Base-by-base conservation (phyloP, 495 filamentous ascomycete genomes). In the Halenospora varia region DNA sequence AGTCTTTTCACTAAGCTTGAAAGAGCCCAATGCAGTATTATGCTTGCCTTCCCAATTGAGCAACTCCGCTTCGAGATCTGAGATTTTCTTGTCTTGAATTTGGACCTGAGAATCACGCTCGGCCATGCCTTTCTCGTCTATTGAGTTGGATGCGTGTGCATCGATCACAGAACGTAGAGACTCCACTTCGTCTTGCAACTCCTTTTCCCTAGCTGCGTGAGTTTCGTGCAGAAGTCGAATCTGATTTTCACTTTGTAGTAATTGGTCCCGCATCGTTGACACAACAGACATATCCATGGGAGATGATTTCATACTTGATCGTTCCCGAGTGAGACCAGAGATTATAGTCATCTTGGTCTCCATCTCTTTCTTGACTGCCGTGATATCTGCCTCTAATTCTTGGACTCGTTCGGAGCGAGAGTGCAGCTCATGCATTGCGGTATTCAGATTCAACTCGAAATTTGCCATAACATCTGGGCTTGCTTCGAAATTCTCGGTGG, bases 261-360 rank as follows among this genome's bases (percentile, higher is more conserved):
- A 77, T 68, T 97, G 90, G 48, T 93, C 90, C 49, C 89, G 86
- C 73, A 98, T 82, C 13, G 84, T 84, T 15, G 88, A 83, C n/a
- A 97, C 88, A 50, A 96, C 83, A 4, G 89, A 91, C 72, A 96
- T 95, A 64, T 98, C 94, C 69, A 97, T 87, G 13, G 92, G 89
- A 10, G 90, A 88, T 2, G 84, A 83, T 67, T 91, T 90, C 73
- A 96, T 82, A 69, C 89, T 92, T 2, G 90, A 90, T 63, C 94
- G 80, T 68, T 98, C 94, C 41, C 92, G 83, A 17, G 95, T 95
- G 29, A 98, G 80, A 4, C 94, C 94, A 17, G 91, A 89, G 57
- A 98, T 97, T 64, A 98, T 92, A 20, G 87, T 87, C 73, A 88
- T 88, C 79, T 97, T 97, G 54, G 80, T 83, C 60, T 98, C 95